Base-by-base conservation (phyloP, 2,329 filamentous ascomycete genomes). In the Diplodia intermedia region DNA sequence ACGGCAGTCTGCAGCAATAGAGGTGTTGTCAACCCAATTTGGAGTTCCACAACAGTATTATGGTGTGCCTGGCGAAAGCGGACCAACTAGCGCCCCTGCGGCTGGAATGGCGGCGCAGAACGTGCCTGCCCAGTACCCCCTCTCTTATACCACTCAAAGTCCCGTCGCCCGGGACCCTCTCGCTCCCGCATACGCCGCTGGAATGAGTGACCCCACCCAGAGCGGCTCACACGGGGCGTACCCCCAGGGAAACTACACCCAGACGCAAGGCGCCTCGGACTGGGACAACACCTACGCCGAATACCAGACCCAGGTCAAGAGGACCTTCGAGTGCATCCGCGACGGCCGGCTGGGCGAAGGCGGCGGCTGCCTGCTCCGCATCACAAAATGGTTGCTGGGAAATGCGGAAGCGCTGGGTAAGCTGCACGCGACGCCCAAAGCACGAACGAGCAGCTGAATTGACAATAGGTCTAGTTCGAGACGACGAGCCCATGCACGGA, bases 11-110 rank as follows among this genome's bases (percentile, higher is more conserved):
- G 88, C 90, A 84, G 88, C 86, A 70, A 87, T 95, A 81, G 91
- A 93, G 78, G 91, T 93, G 81, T 85, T 94, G 79, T 83, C 89
- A 77, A 88, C 81, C 76, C 85, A 86, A 77, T 88, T 93, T 79
- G 85, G 87, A 70, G 85, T 90, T 76, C 85, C 90, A 82, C 90
- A 91, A 76, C 88, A 90, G 76, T 97, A 95, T 83, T 94, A 93
- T 56, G 49, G 53, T 80, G 77, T 82, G 73, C 81, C 86, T 73
- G 85, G 84, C 79, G 90, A 91, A 76, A 76, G 78, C 69, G 80
- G 79, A 66, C 84, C 89, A 76, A 83, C 87, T 73, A 89, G 85
- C 76, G 81, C 86, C 71, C 83, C 89, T 69, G 85, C 85, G 72
- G 82, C 90, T 72, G 82, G 80, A 78, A 83, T 81, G 77, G 88